phyloP scores from a whole-genome alignment of 1,284 basidiomycete genomes.

The Sanghuangporus baumii region DNA sequence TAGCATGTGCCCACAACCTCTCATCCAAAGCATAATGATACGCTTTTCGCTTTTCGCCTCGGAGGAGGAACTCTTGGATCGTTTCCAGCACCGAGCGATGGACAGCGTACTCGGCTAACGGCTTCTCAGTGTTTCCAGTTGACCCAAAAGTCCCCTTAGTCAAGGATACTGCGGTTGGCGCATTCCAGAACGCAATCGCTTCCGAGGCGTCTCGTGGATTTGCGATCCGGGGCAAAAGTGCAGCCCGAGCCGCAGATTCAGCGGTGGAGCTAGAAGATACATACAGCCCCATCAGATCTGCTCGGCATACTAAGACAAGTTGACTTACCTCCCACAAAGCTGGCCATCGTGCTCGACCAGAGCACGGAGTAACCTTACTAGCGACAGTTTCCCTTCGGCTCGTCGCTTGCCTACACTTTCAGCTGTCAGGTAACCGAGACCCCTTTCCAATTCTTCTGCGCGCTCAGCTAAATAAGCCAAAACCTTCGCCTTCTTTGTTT shows the following conservation, averaged over 20 bases:
- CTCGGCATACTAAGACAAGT: not conserved
- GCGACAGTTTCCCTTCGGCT: slow-evolving; percentile 69
- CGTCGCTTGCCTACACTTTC: slow-evolving; percentile 48
- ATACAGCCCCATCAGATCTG: not conserved
- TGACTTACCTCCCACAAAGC: slow-evolving; percentile 70
- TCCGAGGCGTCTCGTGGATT: slow-evolving; percentile 23
- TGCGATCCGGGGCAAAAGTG: slow-evolving; percentile 57
- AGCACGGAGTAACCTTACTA: slow-evolving; percentile 72
- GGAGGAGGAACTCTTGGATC: slow-evolving; percentile 73
- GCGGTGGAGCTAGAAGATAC: slow-evolving; percentile 52
- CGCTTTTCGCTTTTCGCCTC: slow-evolving; percentile 83
- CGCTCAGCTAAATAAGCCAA: slow-evolving; percentile 73
- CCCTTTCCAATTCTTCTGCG: slow-evolving; percentile 70
- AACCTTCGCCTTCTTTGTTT: slow-evolving; percentile 81
- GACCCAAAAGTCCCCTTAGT: slow-evolving; percentile 17
- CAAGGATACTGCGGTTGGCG: slow-evolving; percentile 16
- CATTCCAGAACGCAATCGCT: slow-evolving; percentile 20
- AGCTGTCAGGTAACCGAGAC: slow-evolving; percentile 64
- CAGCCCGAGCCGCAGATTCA: slow-evolving; percentile 58
- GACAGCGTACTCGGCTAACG: slow-evolving; percentile 33
- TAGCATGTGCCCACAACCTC: slow-evolving; percentile 92
- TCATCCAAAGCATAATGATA: slow-evolving; percentile 86
- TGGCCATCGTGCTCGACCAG: slow-evolving; percentile 86
- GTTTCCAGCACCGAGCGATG: slow-evolving; percentile 64
- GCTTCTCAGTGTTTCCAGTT: slow-evolving; percentile 16